Evolutionary conservation across 2,329 filamentous ascomycete genomes (phyloP), one percentile per base, ranked within the genome.

Genomic region (Colletotrichum echinochloae): DNA sequence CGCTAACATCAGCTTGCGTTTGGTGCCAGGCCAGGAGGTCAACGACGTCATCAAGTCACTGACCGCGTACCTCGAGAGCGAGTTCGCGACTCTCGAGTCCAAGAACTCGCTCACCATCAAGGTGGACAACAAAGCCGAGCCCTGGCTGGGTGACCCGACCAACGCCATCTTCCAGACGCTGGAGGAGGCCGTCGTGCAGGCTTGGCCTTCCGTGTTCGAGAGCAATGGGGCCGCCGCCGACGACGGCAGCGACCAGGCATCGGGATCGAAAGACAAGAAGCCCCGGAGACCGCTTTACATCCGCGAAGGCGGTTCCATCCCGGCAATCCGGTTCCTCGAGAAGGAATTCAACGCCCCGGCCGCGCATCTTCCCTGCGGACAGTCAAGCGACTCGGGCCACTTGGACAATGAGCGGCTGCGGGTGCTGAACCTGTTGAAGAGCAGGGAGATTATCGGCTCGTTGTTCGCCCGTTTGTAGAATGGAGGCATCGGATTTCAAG

Each of bases 341-440:
- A 97, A 97, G 82, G 94, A 97, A 76, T 98, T 98, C 78, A 87
- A 88, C 3, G 96, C 96, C 0, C 94, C 95, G 0, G 95, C 96
- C 0, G 95, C 95, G 0, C 95, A 98, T 80, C 82, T 99, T 41
- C 97, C 96, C 0, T 98, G 95, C 77, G 97, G 97, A 0, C 95
- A 98, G 81, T 94, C 95, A 16, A 98, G 94, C 75, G 96, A 99
- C 77, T 91, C 91, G 61, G 96, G 95, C 23, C 96, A 99, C 87
- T 82, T 99, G 81, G 94, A 97, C 77, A 98, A 99, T 77, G 96
- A 99, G 86, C 84, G 96, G n/a, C 84, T 99, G 80, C 86, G 96
- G 62, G 84, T 99, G 66, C 83, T 93, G 75, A 99, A 99, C 81
- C 78, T 99, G 75, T 89, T 94, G 71, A 98, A 97, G 83, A 96